These are phyloP conservation scores for Tremella yokohamensis DNA, from an alignment of 768 basidiomycete genomes.

Conservation along the genomic window DNA sequence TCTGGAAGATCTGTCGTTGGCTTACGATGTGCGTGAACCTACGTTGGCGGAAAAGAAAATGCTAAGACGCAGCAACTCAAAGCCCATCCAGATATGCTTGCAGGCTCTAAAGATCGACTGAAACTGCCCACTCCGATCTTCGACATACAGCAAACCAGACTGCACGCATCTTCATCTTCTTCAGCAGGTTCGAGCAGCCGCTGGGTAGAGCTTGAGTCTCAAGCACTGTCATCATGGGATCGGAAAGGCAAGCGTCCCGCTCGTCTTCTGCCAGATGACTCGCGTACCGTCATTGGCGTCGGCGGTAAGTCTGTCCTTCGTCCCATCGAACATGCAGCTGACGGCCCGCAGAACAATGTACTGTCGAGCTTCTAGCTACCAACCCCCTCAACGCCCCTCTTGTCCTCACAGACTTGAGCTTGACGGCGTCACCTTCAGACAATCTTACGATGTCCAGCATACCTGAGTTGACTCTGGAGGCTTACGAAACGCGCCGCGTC, in stretches of 20 bases:
- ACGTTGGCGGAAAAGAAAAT: neutral
- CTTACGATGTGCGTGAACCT: slow-evolving; percentile 67
- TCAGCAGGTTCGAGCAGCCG: slow-evolving; percentile 46
- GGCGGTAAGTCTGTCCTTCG: slow-evolving; percentile 23
- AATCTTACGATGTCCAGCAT: slow-evolving; percentile 59
- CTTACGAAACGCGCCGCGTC: slow-evolving; percentile 67
- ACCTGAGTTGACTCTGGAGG: slow-evolving; percentile 61
- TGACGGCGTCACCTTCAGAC: slow-evolving; percentile 42
- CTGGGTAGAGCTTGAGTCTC: slow-evolving; percentile 66
- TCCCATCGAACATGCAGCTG: slow-evolving; percentile 4
- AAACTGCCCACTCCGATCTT: slow-evolving; percentile 68
- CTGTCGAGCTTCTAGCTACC: slow-evolving; percentile 44
- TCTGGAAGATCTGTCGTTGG: slow-evolving; percentile 82
- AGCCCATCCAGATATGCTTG: slow-evolving; percentile 58
- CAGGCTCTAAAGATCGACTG: slow-evolving; percentile 54
- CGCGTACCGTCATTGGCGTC: slow-evolving; percentile 22
- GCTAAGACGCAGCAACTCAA: slow-evolving; percentile 63
- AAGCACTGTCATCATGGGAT: slow-evolving; percentile 59
- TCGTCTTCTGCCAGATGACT: slow-evolving; percentile 22
- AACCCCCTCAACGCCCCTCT: slow-evolving; percentile 52
- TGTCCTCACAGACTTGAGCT: slow-evolving; percentile 31
- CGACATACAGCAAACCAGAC: slow-evolving; percentile 58
- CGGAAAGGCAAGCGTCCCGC: slow-evolving; percentile 43
- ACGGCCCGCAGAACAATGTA: slow-evolving; percentile 39
- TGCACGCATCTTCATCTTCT: slow-evolving; percentile 60